These are phyloP conservation scores for Penicillium salamii DNA, from an alignment of 495 filamentous ascomycete species.

Conservation along the genomic window DNA sequence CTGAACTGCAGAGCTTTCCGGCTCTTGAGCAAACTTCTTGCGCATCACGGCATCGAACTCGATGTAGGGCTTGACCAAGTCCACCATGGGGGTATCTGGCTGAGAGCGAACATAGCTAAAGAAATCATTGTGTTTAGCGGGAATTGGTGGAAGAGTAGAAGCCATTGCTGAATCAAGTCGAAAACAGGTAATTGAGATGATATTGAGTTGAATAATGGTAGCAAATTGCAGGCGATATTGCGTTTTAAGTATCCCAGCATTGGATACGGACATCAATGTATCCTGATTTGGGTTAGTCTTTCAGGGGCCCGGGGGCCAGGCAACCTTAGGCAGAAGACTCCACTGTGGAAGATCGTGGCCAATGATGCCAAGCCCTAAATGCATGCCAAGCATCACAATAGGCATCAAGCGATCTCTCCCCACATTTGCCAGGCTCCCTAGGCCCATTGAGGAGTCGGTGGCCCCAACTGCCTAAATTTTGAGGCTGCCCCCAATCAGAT, in stretches of 20 bases:
- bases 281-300: not conserved
- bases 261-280: not conserved
- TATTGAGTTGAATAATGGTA: no score
- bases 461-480: no score
- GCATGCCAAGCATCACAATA: not conserved
- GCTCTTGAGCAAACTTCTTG: slow-evolving; percentile 69
- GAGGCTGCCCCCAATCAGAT: no score
- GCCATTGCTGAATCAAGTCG: no score
- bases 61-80: slow-evolving; percentile 67
- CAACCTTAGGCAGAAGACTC: not conserved
- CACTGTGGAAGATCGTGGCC: not conserved
- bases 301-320: not conserved
- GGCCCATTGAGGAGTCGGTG: no score
- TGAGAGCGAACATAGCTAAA: slow-evolving; percentile 44
- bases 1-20: slow-evolving; percentile 52
- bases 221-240: no score
- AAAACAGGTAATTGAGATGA: no score
- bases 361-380: not conserved
- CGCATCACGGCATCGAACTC: slow-evolving; percentile 65
- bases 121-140: slow-evolving; percentile 41
- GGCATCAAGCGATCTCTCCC: not conserved
- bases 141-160: slow-evolving; percentile 33
- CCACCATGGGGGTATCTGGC: slow-evolving; percentile 48
- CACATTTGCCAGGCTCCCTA: no score
- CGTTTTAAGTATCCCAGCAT: no score